These are phyloP conservation scores for Plectosphaerella cucumerina DNA, from an alignment of 2,329 filamentous ascomycete species.

Conservation along the genomic window DNA sequence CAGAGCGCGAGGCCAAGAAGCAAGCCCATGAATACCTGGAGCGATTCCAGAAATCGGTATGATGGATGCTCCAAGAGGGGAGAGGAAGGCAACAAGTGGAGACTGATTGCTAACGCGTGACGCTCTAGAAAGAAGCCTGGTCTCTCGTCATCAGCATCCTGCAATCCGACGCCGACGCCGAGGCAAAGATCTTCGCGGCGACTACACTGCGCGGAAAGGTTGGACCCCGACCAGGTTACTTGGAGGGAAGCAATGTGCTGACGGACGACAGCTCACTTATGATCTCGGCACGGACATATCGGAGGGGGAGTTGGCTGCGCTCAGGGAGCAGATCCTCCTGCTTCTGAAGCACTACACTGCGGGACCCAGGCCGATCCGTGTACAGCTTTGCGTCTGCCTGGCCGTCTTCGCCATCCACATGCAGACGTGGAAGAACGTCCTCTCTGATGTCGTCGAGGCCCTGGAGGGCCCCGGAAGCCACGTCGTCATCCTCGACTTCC, in stretches of 20 bases:
- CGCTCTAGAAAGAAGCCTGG: constrained; percentile 80
- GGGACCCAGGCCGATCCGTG: constrained; percentile 79
- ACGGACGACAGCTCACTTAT: constrained; percentile 74
- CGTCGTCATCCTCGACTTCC: constrained; percentile 88
- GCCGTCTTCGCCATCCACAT: constrained; percentile 95
- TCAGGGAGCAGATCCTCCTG: constrained; percentile 79
- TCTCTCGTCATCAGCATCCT: constrained; percentile 80
- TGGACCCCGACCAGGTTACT: constrained; percentile 19
- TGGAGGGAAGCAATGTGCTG: constrained; percentile 4
- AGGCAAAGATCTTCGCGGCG: constrained; percentile 91
- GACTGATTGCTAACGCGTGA: background rate
- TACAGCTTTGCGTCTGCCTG: constrained; percentile 91
- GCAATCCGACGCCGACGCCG: constrained; percentile 73
- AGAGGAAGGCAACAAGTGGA: background rate
- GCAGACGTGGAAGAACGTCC: constrained; percentile 90
- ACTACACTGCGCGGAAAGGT: constrained; percentile 99
- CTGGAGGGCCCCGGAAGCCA: constrained; percentile 74
- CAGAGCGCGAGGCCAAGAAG: constrained; percentile 76
- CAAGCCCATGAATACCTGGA: constrained; percentile 89
- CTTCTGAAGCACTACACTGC: constrained; percentile 77
- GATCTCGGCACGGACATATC: constrained; percentile 85
- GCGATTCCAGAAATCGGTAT: constrained; percentile 94
- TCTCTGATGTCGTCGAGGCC: constrained; percentile 73
- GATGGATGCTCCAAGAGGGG: background rate
- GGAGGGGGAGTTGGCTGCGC: constrained; percentile 64